Base-by-base conservation (phyloP, 2,329 filamentous ascomycete genomes). In the Grosmannia huntii region DNA sequence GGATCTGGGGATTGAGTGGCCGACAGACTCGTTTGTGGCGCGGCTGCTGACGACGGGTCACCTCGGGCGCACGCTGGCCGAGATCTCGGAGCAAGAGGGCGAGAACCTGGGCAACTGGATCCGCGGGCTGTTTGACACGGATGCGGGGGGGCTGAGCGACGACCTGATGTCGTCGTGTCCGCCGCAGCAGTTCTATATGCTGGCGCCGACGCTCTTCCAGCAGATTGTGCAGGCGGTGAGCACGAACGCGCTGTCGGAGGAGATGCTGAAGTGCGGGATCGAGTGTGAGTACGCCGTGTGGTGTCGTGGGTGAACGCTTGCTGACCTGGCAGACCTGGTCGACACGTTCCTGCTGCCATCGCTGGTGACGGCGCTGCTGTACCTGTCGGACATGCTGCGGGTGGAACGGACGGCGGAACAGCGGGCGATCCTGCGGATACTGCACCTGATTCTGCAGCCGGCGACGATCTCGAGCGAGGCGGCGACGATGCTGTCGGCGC, bases 281-380 rank as follows among this genome's bases (percentile, higher is more conserved):
- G 89, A 92, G 71, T 90, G 57, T 58, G 41, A 23, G 56, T 48
- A 31, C 33, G 28, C 23, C 38, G 59, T 63, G 46, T 31, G 38
- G 59, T 63, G 46, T 64, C 49, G 12, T 33, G 14, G 31, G 4
- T 28, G 27, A 28, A 54, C 53, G 52, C 46, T 55, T 57, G 60
- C 11, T 16, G 31, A 21, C 14, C 4, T 3, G 86, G 83, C 11
- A 58, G 57, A 90, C 66, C 76, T 94, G 12, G 83, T 90, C 3
- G 87, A 91, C 63, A 87, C 88, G 0, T 91, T 91, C 62, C 72
- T 94, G 2, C 72, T 92, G n/a, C 89, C 89, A 0, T 87, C 87
- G 0, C 76, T 94, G 0, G 82, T 92, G 2, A 83, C 85, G 5
- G 87, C 86, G 0, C 79, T 92, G 16, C 77, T 79, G 3, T 92